Conservation (phyloP, 2,329 filamentous ascomycete genomes). For the Monilinia aucupariae region DNA sequence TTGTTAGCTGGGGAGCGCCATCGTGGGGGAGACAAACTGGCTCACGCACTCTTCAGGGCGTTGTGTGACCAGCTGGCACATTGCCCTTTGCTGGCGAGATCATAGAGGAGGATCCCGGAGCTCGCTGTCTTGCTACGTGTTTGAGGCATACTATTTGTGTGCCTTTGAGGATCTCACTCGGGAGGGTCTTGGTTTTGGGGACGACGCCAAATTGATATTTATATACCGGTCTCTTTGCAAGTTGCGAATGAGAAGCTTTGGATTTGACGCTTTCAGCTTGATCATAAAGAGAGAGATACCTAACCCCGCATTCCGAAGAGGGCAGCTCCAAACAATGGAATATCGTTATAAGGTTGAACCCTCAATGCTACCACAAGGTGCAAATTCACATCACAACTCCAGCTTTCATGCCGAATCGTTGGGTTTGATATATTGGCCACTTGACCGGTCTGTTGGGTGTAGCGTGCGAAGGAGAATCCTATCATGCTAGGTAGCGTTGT, state of each 20-base stretch:
- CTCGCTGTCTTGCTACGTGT: not conserved
- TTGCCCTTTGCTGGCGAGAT: constrained; percentile 52
- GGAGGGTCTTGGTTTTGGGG: no score
- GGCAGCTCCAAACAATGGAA: no score
- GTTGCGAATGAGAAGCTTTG: no score
- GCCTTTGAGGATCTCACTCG: no score
- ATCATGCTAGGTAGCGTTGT: no score
- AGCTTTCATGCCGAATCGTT: no score
- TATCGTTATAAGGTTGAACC: not conserved
- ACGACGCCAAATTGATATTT: not conserved
- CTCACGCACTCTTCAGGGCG: constrained; percentile 60
- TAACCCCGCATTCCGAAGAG: not conserved
- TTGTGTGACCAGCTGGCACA: constrained; percentile 58
- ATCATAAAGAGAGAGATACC: no score
- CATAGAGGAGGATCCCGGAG: constrained; percentile 49
- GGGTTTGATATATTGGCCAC: no score
- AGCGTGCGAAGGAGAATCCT: no score
- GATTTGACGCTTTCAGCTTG: not conserved
- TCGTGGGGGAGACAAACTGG: not conserved
- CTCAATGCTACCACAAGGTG: no score
- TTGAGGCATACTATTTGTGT: not conserved
- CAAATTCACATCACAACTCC: no score
- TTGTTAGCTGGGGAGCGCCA: constrained; percentile 3
- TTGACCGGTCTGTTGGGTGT: no score
- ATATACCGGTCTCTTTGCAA: not conserved